Evolutionary conservation across 2,329 filamentous ascomycete genomes (phyloP).

Genomic region (Nigrospora oryzae): DNA sequence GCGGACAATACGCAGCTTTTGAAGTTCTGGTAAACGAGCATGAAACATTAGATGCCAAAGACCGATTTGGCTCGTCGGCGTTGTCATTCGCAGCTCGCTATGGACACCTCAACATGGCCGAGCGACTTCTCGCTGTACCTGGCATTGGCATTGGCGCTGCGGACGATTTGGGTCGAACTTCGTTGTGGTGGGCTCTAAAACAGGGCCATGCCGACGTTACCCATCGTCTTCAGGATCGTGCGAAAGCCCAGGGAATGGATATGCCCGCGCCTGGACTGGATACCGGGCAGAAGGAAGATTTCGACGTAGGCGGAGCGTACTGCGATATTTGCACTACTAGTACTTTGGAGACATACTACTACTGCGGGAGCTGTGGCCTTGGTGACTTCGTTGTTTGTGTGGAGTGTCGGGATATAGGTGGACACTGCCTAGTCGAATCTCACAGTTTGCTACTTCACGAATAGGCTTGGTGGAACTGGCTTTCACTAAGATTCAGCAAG

Average conservation of each 20-base stretch:
- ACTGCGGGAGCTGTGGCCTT: not conserved
- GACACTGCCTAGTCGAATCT: not conserved
- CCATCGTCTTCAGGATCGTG: not conserved
- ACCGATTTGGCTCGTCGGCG: not conserved
- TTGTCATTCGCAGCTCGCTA: not conserved
- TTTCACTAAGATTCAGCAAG: no score
- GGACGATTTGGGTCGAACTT: not conserved
- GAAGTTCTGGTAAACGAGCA: not conserved
- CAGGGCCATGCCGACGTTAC: not conserved
- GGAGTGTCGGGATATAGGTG: not conserved
- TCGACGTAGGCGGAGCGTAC: not conserved
- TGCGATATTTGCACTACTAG: not conserved
- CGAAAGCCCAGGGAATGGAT: not conserved
- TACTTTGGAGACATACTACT: not conserved
- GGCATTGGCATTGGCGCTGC: not conserved
- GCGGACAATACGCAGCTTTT: not conserved
- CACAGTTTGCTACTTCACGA: not conserved
- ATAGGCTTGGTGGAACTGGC: no score
- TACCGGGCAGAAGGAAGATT: not conserved
- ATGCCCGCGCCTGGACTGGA: not conserved
- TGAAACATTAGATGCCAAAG: not conserved
- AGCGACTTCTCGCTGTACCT: not conserved
- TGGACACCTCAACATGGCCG: not conserved
- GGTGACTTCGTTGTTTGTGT: not conserved
- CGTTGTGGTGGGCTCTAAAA: not conserved